Conservation (phyloP, 352 stramenopile genomes). For the Thraustotheca clavata region DNA sequence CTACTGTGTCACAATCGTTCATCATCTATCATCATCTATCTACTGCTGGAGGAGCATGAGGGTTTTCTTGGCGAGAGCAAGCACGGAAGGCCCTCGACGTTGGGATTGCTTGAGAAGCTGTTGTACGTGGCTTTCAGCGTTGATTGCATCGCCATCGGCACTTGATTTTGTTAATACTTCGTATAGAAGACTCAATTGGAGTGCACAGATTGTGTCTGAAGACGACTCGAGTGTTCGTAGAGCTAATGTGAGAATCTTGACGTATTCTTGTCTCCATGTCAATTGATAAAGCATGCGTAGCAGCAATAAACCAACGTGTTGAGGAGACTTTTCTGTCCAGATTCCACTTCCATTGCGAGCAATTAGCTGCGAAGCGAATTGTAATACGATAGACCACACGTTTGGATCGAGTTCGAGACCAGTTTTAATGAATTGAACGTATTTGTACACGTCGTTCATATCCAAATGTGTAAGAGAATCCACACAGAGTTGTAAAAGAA, state of each 20-base stretch:
- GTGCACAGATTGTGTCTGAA: not conserved
- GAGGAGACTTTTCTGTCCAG: conserved; percentile 7
- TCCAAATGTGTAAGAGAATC: not conserved
- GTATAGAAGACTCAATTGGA: conserved; percentile 17
- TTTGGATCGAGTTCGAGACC: not conserved
- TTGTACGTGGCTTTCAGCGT: not conserved
- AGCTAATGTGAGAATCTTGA: not conserved
- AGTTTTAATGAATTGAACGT: not conserved
- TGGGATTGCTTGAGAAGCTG: not conserved
- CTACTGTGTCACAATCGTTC: not conserved
- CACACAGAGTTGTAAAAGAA: not conserved
- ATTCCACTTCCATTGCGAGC: not conserved
- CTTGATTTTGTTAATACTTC: not conserved
- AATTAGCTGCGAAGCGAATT: not conserved
- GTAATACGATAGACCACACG: not conserved
- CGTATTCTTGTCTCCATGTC: not conserved
- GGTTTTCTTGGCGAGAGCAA: not conserved
- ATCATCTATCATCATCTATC: not conserved
- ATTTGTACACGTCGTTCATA: not conserved
- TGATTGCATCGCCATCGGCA: not conserved
- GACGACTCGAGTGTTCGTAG: conserved; percentile 13
- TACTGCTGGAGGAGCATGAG: not conserved
- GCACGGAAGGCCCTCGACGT: not conserved
- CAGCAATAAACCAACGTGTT: conserved; percentile 2
- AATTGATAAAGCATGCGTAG: conserved; percentile 4